Evolutionary conservation across 1,139 yeast species (phyloP), one percentile per base, ranked within the genome.

Genomic region (Maudiozyma humilis): DNA sequence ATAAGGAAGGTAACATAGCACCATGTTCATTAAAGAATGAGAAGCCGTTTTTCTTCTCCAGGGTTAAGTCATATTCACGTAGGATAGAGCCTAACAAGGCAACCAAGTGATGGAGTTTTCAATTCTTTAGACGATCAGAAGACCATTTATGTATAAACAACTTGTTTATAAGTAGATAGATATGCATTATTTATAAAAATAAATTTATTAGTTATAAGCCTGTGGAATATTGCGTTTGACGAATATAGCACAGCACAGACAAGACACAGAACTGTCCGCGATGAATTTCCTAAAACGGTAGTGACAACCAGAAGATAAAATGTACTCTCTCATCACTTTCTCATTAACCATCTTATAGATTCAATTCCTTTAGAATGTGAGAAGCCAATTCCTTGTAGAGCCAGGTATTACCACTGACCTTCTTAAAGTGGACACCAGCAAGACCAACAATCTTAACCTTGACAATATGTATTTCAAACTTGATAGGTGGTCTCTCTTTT

Each of bases 371-470:
- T 65, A 89, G 73, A 39, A 89, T 82, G 63, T 82, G 89, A 49
- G 91, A 80, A 2, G 96, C 96, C 62, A 89, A 70, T 10, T 88
- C 81, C 68, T 89, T 89, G 67, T 88, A 89, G 65, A 83, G 78
- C 97, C 97, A 89, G 2, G 96, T 86, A 62, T 89, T 89, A 56
- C 97, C 97, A 49, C 84, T 74, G 40, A 89, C 74, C 63, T 89
- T 89, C 70, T 89, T 89, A 69, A 89, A 88, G 64, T 89, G 96
- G 45, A 89, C 91, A 62, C 97, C 97, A 54, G 86, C 89, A 51
- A 89, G 71, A n/a, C 94, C 88, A 46, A 89, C 84, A 52, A 91
- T 71, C 36, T 96, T 95, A 43, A 89, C 95, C 63, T 87, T 87
- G 40, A 89, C 97, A 51, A 89, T 82, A 64, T 86, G 91, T 50